Evolutionary conservation across 495 filamentous ascomycete species (phyloP), one percentile per base, ranked within the genome.

Genomic region (Letharia lupina): DNA sequence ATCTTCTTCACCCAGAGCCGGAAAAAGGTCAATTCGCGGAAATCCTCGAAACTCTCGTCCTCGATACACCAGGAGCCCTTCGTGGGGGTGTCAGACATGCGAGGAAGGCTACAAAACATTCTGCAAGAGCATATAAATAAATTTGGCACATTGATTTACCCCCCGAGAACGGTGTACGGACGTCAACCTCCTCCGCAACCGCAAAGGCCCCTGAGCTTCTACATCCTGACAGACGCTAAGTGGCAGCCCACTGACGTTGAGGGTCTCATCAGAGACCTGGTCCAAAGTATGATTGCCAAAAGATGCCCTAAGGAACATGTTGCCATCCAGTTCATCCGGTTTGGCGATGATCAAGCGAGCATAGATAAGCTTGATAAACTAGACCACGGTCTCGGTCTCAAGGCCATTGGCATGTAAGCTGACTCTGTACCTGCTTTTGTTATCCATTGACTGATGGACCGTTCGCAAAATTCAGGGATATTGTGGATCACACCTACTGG

Each of bases 311-410:
- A 47, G 20, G 73, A 60, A 69, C 75, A 56, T 16, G 59, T 66
- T 16, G 75, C 70, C 5, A 73, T 80, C 48, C 75, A 80, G 59
- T 79, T 80, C 70, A 73, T 80, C 50, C 75, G 73, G 2, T 78
- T 79, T 65, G 78, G 77, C 9, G 58, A 76, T 37, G 66, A 73
- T 58, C 31, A 64, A 52, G 67, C 59, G 35, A 75, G 74, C 8
- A 71, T 61, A 45, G 37, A 60, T 42, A 65, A 71, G 45, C 72
- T 80, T 18, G 31, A 70, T n/a, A 44, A 69, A 9, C 62, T 79
- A 0, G 77, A 78, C 48, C 45, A 65, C 48, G 68, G 63, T 41
- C 69, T 75, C 15, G 59, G 59, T n/a, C 59, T 61, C 35, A 60
- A 60, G 58, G 58, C 18, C 8, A 37, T 28, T 20, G 37, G 23